Percentiles rank a stretch among this genome's conserved stretches.
phyloP scores from a whole-genome alignment of 768 basidiomycete genomes.

The Pisolithus marmoratus region DNA sequence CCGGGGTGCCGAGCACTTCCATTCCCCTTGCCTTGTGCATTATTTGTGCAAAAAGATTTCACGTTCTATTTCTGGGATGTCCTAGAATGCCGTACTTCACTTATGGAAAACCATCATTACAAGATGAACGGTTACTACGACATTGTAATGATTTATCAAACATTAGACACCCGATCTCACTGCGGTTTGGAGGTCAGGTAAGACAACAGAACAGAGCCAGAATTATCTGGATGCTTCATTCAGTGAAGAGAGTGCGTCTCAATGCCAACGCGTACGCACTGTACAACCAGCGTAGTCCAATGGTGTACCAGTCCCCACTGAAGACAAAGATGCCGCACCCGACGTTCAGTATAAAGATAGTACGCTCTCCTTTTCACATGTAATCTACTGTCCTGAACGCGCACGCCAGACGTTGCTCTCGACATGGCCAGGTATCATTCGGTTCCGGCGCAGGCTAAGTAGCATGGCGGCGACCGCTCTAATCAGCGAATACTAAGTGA shows the following conservation, averaged over 20 bases:
- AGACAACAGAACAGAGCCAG: conserved; percentile 8
- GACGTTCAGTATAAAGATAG: conserved; percentile 60
- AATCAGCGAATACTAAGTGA: conserved; percentile 9
- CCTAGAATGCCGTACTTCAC: not conserved
- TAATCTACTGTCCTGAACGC: conserved; percentile 1
- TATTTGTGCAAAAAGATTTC: conserved; percentile 24
- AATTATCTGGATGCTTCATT: conserved; percentile 54
- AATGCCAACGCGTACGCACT: conserved; percentile 20
- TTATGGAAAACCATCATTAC: no score
- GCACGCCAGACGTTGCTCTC: conserved; percentile 59
- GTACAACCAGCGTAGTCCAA: conserved; percentile 30
- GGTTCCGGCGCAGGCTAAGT: not conserved
- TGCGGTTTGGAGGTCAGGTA: no score
- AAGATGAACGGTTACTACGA: no score
- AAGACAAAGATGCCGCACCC: conserved; percentile 41
- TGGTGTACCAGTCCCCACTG: conserved; percentile 43
- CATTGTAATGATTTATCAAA: no score
- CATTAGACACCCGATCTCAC: no score
- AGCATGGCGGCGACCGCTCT: conserved; percentile 15
- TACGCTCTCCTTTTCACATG: conserved; percentile 19
- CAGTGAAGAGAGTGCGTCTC: conserved; percentile 6
- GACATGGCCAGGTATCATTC: conserved; percentile 81
- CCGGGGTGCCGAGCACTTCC: conserved; percentile 6
- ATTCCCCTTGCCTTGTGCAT: conserved; percentile 15
- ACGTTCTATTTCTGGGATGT: conserved; percentile 9